These are phyloP conservation scores for Turnera subulata DNA, from an alignment of 345 rosid genomes.

Conservation along the genomic window DNA sequence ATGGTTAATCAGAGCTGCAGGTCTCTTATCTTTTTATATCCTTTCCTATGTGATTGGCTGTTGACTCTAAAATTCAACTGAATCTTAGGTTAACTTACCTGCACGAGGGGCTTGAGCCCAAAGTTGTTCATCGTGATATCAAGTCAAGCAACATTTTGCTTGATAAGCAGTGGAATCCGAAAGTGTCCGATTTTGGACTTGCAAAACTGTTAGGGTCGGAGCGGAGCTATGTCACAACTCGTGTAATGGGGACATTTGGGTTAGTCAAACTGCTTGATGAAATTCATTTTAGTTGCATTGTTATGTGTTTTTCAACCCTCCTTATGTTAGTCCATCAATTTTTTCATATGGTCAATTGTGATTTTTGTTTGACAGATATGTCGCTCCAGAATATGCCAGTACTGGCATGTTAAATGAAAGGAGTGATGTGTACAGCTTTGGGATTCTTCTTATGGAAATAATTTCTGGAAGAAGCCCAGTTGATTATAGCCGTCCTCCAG, in stretches of 20 bases:
- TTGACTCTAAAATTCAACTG: constrained; percentile 7
- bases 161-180: constrained; percentile 80
- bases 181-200: constrained; percentile 84
- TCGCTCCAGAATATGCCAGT: constrained; percentile 97
- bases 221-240: constrained; percentile 82
- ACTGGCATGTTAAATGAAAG: constrained; percentile 98
- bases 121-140: constrained; percentile 85
- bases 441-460: constrained; percentile 90
- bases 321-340: no score
- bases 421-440: constrained; percentile 92
- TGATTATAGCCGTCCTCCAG: constrained; percentile 78
- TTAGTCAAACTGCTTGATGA: constrained; percentile 5
- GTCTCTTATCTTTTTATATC: neutral
- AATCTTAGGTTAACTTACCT: constrained; percentile 56
- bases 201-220: constrained; percentile 90
- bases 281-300: no score
- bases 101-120: constrained; percentile 92
- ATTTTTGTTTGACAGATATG: constrained; percentile 44
- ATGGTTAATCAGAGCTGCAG: constrained; percentile 6
- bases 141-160: constrained; percentile 93
- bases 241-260: constrained; percentile 82
- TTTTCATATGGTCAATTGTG: no score
- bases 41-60: constrained; percentile 2
- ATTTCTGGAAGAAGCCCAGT: constrained; percentile 95
- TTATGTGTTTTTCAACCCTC: neutral